Conservation (phyloP, 495 filamentous ascomycete species). For the Hypoxylon perforatum region DNA sequence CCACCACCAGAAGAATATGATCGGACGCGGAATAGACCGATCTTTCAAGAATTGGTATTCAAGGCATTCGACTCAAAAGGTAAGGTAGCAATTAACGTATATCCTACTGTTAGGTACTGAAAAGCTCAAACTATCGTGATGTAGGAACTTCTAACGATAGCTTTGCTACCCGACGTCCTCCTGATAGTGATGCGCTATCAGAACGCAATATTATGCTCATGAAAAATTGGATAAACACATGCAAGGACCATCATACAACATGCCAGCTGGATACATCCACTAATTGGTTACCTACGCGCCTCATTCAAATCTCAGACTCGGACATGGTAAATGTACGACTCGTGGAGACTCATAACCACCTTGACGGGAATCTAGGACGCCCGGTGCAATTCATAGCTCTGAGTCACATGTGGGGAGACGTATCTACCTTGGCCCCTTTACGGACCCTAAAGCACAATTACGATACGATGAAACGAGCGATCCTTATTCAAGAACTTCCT, state of each 20-base stretch:
- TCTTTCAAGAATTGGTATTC: slow-evolving; percentile 21
- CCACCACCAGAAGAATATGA: background rate
- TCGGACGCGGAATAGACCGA: background rate
- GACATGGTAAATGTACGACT: background rate
- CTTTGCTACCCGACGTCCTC: slow-evolving; percentile 1
- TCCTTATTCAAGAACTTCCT: slow-evolving; percentile 10
- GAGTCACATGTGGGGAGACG: slow-evolving; percentile 36
- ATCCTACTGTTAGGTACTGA: background rate
- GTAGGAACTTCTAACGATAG: background rate
- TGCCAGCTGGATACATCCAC: background rate
- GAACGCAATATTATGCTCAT: background rate
- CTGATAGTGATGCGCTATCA: background rate
- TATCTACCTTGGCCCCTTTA: slow-evolving; percentile 11
- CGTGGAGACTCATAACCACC: background rate
- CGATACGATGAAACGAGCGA: slow-evolving; percentile 1
- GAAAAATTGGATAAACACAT: background rate
- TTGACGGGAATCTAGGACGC: background rate
- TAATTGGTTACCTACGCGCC: background rate
- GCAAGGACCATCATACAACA: background rate
- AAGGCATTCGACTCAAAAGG: slow-evolving; percentile 18
- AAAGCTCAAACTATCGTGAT: background rate
- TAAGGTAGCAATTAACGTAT: background rate
- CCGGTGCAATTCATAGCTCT: slow-evolving; percentile 13
- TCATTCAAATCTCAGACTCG: background rate
- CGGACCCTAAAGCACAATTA: slow-evolving; percentile 24